Evolutionary conservation across 352 stramenopile genomes (phyloP), one percentile per base, ranked within the genome.

Genomic region (Phytophthora capsici): DNA sequence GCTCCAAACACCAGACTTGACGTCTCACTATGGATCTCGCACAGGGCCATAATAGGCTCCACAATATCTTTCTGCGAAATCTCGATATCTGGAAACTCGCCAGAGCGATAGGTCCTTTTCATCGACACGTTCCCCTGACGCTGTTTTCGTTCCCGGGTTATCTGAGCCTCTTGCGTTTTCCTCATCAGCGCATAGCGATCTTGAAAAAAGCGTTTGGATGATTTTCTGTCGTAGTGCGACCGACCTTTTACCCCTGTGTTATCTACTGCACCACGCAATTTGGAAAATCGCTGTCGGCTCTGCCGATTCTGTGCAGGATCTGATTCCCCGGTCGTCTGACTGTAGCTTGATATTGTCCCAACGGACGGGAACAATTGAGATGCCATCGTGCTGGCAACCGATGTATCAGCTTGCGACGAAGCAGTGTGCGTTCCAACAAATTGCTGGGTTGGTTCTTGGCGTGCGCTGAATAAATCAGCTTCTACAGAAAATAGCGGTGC

Each of bases 21-120:
- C 1, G 74, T 89, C 14, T 66, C 43, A 1, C 61, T 47, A 40
- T 93, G 82, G 23, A 73, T 75, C 26, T 82, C 70, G 26, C 83
- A 93, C 0, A 95, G 62, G 8, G 63, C 64, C 57, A 93, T 84
- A 7, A 95, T 67, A 14, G 87, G 87, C 25, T 80, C 66, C 36
- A 93, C 30, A 41, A 95, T 78, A 57, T 95, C 87, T 38, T 62
- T 68, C 8, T 81, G 65, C 23, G 83, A 78, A 59, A 95, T 93
- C 41, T 93, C 76, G 59, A 95, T 95, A 43, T 95, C 87, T 20
- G 87, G 86, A 57, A 84, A 90, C 17, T 93, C 82, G 1, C 87
- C 87, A 10, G 74, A 51, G 5, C 87, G 75, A 41, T 95, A 95
- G 22, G 73, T 84, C n/a, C 87, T 66, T 48, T 78, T 81, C 32